phyloP scores from a whole-genome alignment of 148 eudicot species.

The Diospyros kaki region DNA sequence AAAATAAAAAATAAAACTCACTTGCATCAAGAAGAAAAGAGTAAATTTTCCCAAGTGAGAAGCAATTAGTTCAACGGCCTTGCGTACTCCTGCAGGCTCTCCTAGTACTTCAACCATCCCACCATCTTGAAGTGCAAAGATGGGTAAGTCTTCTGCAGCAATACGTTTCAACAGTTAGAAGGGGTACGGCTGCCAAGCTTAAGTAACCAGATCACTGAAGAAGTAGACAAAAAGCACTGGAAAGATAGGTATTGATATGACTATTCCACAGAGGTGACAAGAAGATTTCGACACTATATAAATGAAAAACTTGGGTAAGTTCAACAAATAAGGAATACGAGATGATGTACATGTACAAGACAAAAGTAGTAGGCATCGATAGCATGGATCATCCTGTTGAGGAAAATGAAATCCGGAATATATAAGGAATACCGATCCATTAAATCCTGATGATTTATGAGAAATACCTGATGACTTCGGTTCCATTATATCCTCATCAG shows the following conservation, averaged over 20 bases:
- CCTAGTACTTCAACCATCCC: conserved; percentile 82
- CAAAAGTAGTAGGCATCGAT: no score
- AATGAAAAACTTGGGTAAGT: no score
- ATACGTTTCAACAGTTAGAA: conserved; percentile 8
- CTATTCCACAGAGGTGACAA: not conserved
- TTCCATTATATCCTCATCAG: no score
- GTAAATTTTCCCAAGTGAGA: conserved; percentile 75
- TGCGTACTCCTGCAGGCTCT: conserved; percentile 68
- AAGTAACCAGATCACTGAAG: not conserved
- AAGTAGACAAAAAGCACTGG: not conserved
- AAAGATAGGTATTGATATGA: not conserved
- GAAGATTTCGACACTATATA: no score
- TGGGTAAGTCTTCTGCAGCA: conserved; percentile 68
- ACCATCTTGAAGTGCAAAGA: conserved; percentile 89
- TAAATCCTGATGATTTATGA: no score
- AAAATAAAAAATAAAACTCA: conserved; percentile 19
- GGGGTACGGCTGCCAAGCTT: not conserved
- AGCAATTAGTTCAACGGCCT: conserved; percentile 77
- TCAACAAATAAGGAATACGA: no score
- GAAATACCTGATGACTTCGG: no score
- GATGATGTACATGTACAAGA: no score
- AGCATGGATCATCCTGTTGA: no score
- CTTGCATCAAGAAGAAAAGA: conserved; percentile 73
- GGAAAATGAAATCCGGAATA: no score
- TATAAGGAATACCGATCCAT: no score